These are phyloP conservation scores for Closterium sp. DNA, from an alignment of 139 green algal species.

Conservation along the genomic window DNA sequence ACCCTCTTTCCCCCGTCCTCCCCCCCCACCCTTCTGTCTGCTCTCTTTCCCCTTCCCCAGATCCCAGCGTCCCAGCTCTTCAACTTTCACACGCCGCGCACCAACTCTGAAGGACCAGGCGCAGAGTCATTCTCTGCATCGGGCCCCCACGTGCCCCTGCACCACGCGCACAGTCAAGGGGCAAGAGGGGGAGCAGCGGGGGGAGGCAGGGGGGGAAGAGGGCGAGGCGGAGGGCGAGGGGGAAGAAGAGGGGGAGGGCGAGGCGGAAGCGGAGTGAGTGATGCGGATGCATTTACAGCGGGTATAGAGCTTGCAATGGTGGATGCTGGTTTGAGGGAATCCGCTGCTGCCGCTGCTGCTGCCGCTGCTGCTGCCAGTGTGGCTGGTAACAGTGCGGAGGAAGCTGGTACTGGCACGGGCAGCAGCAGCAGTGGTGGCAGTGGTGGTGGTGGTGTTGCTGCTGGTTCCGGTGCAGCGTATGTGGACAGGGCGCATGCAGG, in stretches of 20 bases:
- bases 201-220: neutral
- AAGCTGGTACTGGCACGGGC: no score
- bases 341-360: neutral
- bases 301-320: conserved; percentile 11
- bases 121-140: neutral
- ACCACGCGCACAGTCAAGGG: neutral
- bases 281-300: neutral
- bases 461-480: neutral
- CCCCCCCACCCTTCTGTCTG: neutral
- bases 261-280: neutral
- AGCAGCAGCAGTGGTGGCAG: no score
- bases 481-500: neutral
- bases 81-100: conserved; percentile 2
- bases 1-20: neutral
- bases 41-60: neutral
- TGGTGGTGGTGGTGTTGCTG: neutral
- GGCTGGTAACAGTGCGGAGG: no score
- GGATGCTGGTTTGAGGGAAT: conserved; percentile 6
- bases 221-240: neutral
- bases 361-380: neutral
- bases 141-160: neutral
- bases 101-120: neutral
- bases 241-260: neutral
- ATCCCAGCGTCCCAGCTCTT: conserved; percentile 37
- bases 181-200: neutral